Conservation (phyloP, 305 asterid species). For the Fraxinus floribunda region DNA sequence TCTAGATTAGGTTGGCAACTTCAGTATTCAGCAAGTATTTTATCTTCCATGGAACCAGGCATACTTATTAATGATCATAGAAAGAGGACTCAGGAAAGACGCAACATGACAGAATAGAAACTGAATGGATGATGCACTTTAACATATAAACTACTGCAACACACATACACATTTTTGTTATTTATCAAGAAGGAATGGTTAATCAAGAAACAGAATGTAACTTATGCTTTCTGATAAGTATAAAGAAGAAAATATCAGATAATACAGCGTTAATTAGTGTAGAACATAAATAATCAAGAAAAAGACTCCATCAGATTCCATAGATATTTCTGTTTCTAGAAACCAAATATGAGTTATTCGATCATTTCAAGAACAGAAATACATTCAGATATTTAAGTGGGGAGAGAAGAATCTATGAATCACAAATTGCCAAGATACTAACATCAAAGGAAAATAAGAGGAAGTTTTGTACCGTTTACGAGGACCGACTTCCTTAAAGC, state of each 20-base stretch:
- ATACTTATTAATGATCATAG: background rate
- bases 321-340: background rate
- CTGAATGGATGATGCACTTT: background rate
- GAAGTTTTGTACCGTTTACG: slow-evolving; percentile 18
- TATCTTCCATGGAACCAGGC: background rate
- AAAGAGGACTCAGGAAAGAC: background rate
- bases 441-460: background rate
- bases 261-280: background rate
- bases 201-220: background rate
- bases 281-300: background rate
- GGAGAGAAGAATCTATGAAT: background rate
- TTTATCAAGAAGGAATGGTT: background rate
- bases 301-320: background rate
- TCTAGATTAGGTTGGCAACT: background rate
- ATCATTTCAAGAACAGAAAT: background rate
- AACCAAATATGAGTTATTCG: background rate
- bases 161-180: background rate
- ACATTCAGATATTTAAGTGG: background rate
- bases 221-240: background rate
- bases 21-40: background rate
- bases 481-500: slow-evolving; percentile 20
- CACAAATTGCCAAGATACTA: background rate
- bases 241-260: background rate
- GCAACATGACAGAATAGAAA: background rate
- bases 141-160: background rate